phyloP scores from a whole-genome alignment of 306 rosid species.

The Vigna unguiculata region DNA sequence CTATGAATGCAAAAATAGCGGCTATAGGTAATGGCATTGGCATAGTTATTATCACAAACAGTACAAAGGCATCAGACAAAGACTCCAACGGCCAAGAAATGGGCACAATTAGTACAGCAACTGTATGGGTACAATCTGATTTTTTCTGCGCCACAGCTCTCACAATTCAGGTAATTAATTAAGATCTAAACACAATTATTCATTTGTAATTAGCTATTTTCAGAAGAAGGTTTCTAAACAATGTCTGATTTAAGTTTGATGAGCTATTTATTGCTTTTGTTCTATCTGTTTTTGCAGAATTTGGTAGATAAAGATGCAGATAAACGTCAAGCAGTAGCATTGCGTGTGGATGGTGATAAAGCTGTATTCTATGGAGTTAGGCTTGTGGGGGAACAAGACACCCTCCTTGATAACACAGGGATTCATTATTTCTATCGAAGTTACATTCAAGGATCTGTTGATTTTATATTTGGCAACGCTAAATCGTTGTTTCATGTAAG shows the following conservation, averaged over 20 bases:
- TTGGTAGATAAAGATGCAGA: conserved; percentile 57
- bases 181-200: no score
- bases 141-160: conserved; percentile 72
- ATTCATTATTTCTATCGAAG: conserved; percentile 67
- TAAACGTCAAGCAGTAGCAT: conserved; percentile 74
- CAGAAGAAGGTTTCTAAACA: no score
- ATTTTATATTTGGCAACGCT: conserved; percentile 69
- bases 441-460: conserved; percentile 70
- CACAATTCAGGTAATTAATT: conserved; percentile 58
- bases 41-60: conserved; percentile 56
- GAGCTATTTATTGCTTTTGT: no score
- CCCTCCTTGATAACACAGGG: conserved; percentile 68
- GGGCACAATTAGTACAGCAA: conserved; percentile 63
- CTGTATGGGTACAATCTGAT: conserved; percentile 67
- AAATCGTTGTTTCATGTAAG: conserved; percentile 66
- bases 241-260: no score
- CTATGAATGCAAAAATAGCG: conserved; percentile 3
- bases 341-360: conserved; percentile 71
- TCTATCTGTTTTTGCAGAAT: conserved; percentile 50
- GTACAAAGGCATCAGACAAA: conserved; percentile 70
- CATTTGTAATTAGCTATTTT: no score
- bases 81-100: conserved; percentile 48
- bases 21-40: conserved; percentile 26
- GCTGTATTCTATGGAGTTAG: conserved; percentile 67
- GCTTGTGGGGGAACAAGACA: conserved; percentile 74